Evolutionary conservation across 2,329 filamentous ascomycete genomes (phyloP).

Genomic region (Fusarium sp.): DNA sequence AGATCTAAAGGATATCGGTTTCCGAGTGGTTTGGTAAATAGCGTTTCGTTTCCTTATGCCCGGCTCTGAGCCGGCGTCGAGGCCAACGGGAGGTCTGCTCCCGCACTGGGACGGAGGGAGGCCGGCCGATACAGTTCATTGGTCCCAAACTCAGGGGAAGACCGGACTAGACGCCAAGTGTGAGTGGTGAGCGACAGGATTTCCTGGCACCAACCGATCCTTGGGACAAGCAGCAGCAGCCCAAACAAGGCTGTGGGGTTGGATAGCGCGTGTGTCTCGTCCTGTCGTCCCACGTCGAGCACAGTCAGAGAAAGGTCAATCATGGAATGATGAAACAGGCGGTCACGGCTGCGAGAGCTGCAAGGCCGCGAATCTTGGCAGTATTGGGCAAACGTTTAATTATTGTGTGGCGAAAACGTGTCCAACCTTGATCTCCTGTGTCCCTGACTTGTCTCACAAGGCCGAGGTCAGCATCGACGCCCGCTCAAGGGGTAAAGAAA

Average conservation of each 20-base stretch:
- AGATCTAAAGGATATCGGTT: background rate
- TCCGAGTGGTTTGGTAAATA: slow-evolving; percentile 2
- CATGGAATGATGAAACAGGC: slow-evolving; percentile 40
- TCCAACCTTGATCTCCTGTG: slow-evolving; percentile 14
- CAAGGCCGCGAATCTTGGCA: slow-evolving; percentile 33
- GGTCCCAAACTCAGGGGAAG: slow-evolving; percentile 12
- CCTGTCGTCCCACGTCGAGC: background rate
- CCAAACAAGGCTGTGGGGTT: slow-evolving; percentile 28
- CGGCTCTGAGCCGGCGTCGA: slow-evolving; percentile 29
- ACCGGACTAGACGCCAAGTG: slow-evolving; percentile 9
- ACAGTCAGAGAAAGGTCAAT: slow-evolving; percentile 5
- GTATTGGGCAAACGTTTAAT: slow-evolving; percentile 31
- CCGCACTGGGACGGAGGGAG: slow-evolving; percentile 19
- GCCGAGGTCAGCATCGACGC: slow-evolving; percentile 17
- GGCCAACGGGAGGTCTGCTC: slow-evolving; percentile 23
- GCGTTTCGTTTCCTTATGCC: slow-evolving; percentile 21
- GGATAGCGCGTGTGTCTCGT: background rate
- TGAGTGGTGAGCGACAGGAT: slow-evolving; percentile 1
- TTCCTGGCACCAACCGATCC: slow-evolving; percentile 20
- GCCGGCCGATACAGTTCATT: slow-evolving; percentile 15
- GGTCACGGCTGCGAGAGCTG: slow-evolving; percentile 17
- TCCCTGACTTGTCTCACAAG: slow-evolving; percentile 31
- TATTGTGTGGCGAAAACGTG: slow-evolving; percentile 36
- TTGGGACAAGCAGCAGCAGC: background rate
- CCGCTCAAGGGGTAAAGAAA: background rate